Base-by-base conservation (phyloP, 306 rosid genomes). In the Vigna hirtella region DNA sequence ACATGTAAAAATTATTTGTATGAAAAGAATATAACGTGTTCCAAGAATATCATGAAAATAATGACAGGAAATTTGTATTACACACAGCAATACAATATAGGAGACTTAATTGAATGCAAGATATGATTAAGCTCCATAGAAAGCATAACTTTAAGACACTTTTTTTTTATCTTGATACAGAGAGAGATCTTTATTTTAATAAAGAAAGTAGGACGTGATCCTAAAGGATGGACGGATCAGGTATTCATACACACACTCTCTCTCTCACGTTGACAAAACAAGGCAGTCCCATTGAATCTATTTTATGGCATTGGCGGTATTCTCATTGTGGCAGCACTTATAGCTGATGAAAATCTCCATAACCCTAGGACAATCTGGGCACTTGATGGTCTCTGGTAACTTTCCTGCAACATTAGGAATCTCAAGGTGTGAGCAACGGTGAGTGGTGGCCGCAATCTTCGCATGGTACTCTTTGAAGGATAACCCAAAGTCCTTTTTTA, bases 311-410 rank as follows among this genome's bases (percentile, higher is more conserved):
- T 30, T 62, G 1, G 34, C 5, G 34, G 3, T 30, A 62, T 62
- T 32, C 6, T 62, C 24, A 62, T 61, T 61, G 66, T 84, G 85
- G 26, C 87, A 84, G 7, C 87, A 84, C n/a, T 84, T 84, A 28
- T 84, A 84, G 64, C 65, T 72, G 15, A 84, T 72, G 58, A 49
- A 81, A 59, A 84, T 72, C 34, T 84, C 85, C 87, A 84, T 84
- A 0, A 57, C 34, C 1, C 8, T 58, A 0, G 82, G 87, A 72
- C 87, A 84, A 1, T 80, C 87, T 0, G 83, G 82, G 34, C 87
- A 84, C 10, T 55, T 51, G 4, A 84, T 81, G 8, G 74, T 77
- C 70, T 81, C 83, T 2, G 87, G 85, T 12, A 84, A 12, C 24
- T 77, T 81, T 3, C 85, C 81, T 0, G 81, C 78, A 14, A 77